Evolutionary conservation across 805 yeast genomes (phyloP).

Genomic region (Zygosaccharomyces bisporus): DNA sequence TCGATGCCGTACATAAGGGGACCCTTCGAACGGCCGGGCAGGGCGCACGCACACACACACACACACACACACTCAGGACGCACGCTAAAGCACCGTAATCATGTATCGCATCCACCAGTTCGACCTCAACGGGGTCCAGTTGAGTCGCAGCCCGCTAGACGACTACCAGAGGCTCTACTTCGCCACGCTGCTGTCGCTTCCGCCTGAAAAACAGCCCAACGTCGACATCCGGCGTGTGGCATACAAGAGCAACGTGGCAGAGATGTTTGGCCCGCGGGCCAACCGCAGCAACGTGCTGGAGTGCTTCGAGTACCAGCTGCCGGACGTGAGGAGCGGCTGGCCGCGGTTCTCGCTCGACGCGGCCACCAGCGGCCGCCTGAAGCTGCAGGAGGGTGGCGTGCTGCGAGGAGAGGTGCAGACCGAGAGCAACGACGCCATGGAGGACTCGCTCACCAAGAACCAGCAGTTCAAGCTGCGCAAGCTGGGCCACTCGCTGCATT

Average conservation of each 20-base stretch:
- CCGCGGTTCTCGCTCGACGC: neutral
- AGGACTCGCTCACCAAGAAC: constrained; percentile 27
- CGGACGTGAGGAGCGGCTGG: constrained; percentile 17
- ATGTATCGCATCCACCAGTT: constrained; percentile 20
- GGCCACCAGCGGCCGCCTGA: neutral
- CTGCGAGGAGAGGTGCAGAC: constrained; percentile 5
- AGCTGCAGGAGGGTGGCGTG: neutral
- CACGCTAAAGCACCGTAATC: neutral
- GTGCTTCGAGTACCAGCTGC: constrained; percentile 33
- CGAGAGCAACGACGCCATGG: constrained; percentile 2
- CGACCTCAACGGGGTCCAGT: constrained; percentile 16
- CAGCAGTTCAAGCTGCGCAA: constrained; percentile 33
- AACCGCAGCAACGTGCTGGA: constrained; percentile 17
- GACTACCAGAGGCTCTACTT: constrained; percentile 35
- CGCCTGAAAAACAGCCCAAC: constrained; percentile 9
- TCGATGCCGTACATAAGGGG: constrained; percentile 3
- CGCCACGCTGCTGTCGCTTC: constrained; percentile 14
- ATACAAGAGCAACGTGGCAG: constrained; percentile 27
- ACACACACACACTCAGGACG: too few species aligned
- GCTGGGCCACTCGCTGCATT: constrained; percentile 20
- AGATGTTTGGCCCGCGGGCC: constrained; percentile 11
- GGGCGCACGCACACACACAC: neutral
- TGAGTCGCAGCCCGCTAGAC: constrained; percentile 28
- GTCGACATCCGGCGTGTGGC: constrained; percentile 15
- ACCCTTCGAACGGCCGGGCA: neutral